Conservation (phyloP, 768 basidiomycete genomes). For the Boletellus ananiceps region DNA sequence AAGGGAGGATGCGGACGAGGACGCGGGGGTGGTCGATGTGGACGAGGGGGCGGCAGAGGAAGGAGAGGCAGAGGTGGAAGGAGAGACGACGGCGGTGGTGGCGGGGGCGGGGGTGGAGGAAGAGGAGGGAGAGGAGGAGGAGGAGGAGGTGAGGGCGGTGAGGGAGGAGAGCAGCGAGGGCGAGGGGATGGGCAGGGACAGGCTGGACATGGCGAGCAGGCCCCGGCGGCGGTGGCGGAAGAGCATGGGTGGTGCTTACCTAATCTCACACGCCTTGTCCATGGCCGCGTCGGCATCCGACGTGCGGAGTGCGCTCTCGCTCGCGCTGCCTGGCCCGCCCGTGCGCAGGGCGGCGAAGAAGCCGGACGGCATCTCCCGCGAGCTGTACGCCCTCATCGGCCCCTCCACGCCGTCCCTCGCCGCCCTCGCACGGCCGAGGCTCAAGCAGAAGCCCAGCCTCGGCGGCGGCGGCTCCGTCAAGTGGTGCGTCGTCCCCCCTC, state of each 20-base stretch:
- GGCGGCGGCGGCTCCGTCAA: slow-evolving; percentile 58
- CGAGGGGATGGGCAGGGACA: too few relatives aligned
- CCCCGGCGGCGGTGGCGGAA: not conserved
- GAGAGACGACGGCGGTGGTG: too few relatives aligned
- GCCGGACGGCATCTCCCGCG: slow-evolving; percentile 88
- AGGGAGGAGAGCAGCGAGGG: too few relatives aligned
- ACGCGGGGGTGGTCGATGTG: not conserved
- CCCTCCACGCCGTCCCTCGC: slow-evolving; percentile 84
- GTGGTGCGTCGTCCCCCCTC: slow-evolving; percentile 48
- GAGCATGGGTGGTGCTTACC: not conserved
- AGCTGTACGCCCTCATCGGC: slow-evolving; percentile 94
- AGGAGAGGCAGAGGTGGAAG: too few relatives aligned
- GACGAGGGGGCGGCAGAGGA: not conserved
- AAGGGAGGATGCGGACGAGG: not conserved
- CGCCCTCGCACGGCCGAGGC: slow-evolving; percentile 70
- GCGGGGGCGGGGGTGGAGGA: too few relatives aligned
- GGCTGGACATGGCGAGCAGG: not conserved
- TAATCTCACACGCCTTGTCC: not conserved
- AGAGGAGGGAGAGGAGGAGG: not conserved
- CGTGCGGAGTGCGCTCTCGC: slow-evolving; percentile 78
- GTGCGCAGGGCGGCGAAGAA: slow-evolving; percentile 40
- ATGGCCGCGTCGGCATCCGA: slow-evolving; percentile 77
- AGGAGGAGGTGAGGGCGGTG: not conserved
- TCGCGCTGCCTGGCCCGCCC: slow-evolving; percentile 45
- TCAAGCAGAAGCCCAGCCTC: slow-evolving; percentile 83